Evolutionary conservation across 2,329 filamentous ascomycete genomes (phyloP).

Genomic region (Phaeoacremonium minimum): DNA sequence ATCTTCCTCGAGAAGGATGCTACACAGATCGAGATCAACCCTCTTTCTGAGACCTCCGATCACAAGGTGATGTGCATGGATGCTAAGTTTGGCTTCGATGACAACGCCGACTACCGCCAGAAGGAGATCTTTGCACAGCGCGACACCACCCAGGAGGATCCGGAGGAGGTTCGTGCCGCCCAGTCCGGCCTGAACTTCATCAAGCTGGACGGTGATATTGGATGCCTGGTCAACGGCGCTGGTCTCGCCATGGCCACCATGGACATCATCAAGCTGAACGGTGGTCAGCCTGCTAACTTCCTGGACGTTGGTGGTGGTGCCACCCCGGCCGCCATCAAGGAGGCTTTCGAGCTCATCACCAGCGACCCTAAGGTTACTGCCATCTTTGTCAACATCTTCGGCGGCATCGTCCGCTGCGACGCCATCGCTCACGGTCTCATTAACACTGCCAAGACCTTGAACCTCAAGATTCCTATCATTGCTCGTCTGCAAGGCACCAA

Average conservation of each 20-base stretch:
- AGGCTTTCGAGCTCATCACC: slow-evolving; percentile 98
- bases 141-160: slow-evolving; percentile 91
- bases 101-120: slow-evolving; percentile 98
- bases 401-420: slow-evolving; percentile 96
- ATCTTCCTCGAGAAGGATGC: slow-evolving; percentile 98
- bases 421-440: slow-evolving; percentile 95
- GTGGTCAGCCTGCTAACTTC: slow-evolving; percentile 95
- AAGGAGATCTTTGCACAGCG: slow-evolving; percentile 94
- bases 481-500: slow-evolving; percentile 97
- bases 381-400: slow-evolving; percentile 99
- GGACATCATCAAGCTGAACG: slow-evolving; percentile 99
- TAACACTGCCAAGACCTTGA: slow-evolving; percentile 89
- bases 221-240: slow-evolving; percentile 97
- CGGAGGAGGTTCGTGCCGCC: slow-evolving; percentile 95
- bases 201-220: slow-evolving; percentile 99
- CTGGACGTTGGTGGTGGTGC: slow-evolving; percentile 97
- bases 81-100: slow-evolving; percentile 97
- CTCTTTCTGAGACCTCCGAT: slow-evolving; percentile 94
- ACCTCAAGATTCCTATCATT: slow-evolving; percentile 95
- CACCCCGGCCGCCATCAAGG: slow-evolving; percentile 92
- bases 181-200: slow-evolving; percentile 98
- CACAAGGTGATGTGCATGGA: slow-evolving; percentile 99
- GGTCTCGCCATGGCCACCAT: slow-evolving; percentile 99
- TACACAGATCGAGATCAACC: slow-evolving; percentile 99
- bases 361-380: slow-evolving; percentile 97